Base-by-base conservation (phyloP, 495 filamentous ascomycete species). In the Pyrenopolyporus hunteri region DNA sequence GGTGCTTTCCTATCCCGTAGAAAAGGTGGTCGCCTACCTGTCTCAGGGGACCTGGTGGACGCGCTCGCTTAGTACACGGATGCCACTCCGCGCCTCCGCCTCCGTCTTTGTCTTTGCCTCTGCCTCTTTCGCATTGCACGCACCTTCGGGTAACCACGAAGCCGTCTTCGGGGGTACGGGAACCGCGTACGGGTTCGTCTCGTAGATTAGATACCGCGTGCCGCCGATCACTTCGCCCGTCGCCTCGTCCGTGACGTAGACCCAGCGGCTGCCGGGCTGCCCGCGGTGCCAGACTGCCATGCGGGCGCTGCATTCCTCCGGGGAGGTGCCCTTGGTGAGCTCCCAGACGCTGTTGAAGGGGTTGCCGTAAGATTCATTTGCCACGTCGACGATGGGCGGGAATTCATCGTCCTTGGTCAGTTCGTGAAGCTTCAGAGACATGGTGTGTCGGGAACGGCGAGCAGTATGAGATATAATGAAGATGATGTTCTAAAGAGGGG, bases 121-220 rank as follows among this genome's bases (percentile, higher is more conserved):
- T 32, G 4, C 13, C 1, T 50, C 16, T 7, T 29, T 10, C 6
- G 20, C 2, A 39, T n/a, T n/a, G n/a, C n/a, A 33, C 70, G 40
- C 59, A 74, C 76, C 74, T 62, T 78, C 74, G 9, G 72, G 69
- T 52, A 70, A 57, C 76, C 76, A 78, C 54, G 65, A 60, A 59
- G 66, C 57, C 57, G 23, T 37, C 31, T 57, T 54, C 57, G 7
- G n/a, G 14, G 66, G 47, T 56, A 59, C 20, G 42, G 29, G 17
- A 8, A 33, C 20, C 14, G 42, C 52, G 40, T 74, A 70, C 20
- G 67, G 71, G 51, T 70, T 75, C 14, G 71, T 71, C 17, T 54
- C 64, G 23, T 63, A 60, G 26, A 70, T 63, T 26, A 69, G 68
- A 73, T 73, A 76, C 17, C 57, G 47, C 13, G 72, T 66, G 7